Evolutionary conservation across 2,329 filamentous ascomycete species (phyloP).

Genomic region (Thielaviopsis populi): DNA sequence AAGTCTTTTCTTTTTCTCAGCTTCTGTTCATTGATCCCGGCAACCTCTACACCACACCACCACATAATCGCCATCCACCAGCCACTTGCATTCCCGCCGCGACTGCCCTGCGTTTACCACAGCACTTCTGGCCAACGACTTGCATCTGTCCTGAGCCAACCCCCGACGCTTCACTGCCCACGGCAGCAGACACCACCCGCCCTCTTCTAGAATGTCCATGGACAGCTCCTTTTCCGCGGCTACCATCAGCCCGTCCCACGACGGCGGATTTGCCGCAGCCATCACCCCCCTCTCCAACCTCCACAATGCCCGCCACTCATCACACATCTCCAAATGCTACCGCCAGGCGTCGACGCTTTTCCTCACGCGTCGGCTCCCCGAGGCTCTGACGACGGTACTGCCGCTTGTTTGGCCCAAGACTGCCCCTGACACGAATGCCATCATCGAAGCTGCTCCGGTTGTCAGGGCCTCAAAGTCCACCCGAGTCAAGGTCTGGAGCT

Average conservation of each 20-base stretch:
- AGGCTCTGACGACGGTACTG: conserved; percentile 71
- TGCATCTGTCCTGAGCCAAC: background rate
- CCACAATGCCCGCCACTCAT: conserved; percentile 39
- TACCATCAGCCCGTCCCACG: conserved; percentile 32
- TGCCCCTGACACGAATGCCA: conserved; percentile 32
- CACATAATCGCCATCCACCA: background rate
- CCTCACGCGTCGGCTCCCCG: conserved; percentile 80
- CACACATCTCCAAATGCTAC: conserved; percentile 78
- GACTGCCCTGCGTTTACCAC: background rate
- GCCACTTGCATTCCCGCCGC: background rate
- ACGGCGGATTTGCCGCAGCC: conserved; percentile 40
- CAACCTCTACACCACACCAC: background rate
- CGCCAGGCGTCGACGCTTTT: conserved; percentile 89
- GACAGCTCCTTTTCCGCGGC: conserved; percentile 28
- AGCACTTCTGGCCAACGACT: background rate
- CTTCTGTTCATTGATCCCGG: background rate
- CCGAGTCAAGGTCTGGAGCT: conserved; percentile 89
- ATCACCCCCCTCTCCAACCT: conserved; percentile 54
- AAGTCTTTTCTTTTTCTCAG: background rate
- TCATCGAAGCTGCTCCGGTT: conserved; percentile 51
- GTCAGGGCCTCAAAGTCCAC: conserved; percentile 66
- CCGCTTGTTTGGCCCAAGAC: conserved; percentile 57
- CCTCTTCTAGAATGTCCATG: conserved; percentile 28
- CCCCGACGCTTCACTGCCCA: background rate
- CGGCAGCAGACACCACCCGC: background rate